phyloP scores from a whole-genome alignment of 306 rosid genomes.

The Fagus crenata region DNA sequence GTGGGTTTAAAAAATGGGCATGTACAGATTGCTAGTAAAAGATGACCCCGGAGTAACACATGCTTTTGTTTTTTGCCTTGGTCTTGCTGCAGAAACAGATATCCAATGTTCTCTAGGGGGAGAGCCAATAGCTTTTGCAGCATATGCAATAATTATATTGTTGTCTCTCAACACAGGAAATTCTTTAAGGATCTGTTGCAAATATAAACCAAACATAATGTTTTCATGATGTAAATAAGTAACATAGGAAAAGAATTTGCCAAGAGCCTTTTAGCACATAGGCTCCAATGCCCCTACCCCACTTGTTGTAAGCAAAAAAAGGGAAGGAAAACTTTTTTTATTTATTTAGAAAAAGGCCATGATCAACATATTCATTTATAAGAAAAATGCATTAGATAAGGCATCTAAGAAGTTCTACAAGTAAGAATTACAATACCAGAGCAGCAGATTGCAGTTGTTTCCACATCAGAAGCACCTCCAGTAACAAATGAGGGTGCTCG shows the following conservation, averaged over 20 bases:
- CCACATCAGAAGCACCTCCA: constrained; percentile 96
- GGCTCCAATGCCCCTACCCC: too few species aligned
- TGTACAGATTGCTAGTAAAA: constrained; percentile 59
- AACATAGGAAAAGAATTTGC: constrained; percentile 22
- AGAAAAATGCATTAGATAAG: constrained; percentile 14
- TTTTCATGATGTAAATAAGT: constrained; percentile 14
- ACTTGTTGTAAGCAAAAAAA: too few species aligned
- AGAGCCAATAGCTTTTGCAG: constrained; percentile 82
- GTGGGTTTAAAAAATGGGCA: too few species aligned
- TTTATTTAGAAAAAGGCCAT: neutral
- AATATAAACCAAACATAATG: constrained; percentile 21
- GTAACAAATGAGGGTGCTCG: constrained; percentile 86
- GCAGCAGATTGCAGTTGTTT: constrained; percentile 93
- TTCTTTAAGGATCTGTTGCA: constrained; percentile 80
- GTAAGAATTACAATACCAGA: constrained; percentile 53
- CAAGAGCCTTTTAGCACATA: neutral
- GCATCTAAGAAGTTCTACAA: constrained; percentile 25
- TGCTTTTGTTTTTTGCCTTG: constrained; percentile 71
- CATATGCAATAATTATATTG: constrained; percentile 63
- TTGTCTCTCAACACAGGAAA: constrained; percentile 87
- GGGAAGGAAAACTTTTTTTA: too few species aligned
- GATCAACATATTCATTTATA: neutral
- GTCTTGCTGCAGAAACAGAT: constrained; percentile 73
- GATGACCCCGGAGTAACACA: constrained; percentile 67
- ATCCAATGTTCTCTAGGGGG: constrained; percentile 90